A percentile compares a stretch with the other conserved stretches of the same genome.
phyloP scores from a whole-genome alignment of 805 yeast genomes.

The Lipomyces sp. region DNA sequence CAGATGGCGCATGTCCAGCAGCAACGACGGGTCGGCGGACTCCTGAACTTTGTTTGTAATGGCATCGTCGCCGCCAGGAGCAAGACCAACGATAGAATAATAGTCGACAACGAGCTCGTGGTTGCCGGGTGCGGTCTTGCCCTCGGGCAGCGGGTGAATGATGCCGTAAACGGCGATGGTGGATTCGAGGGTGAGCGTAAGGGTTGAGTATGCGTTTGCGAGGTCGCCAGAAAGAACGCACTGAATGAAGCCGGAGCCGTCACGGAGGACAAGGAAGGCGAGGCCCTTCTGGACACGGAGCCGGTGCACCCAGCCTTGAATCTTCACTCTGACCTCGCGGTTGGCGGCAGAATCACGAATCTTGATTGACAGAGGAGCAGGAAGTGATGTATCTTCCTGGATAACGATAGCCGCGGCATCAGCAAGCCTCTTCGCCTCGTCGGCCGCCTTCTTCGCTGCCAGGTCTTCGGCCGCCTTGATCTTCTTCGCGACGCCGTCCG shows the following conservation, averaged over 20 bases:
- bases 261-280: conserved; percentile 87
- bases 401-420: conserved; percentile 77
- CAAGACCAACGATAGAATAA: conserved; percentile 84
- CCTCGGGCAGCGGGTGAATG: conserved; percentile 83
- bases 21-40: conserved; percentile 73
- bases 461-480: conserved; percentile 53
- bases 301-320: conserved; percentile 96
- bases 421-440: conserved; percentile 69
- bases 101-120: conserved; percentile 90
- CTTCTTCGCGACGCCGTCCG: conserved; percentile 83
- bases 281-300: conserved; percentile 89
- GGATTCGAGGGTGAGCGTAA: conserved; percentile 82
- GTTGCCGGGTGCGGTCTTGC: conserved; percentile 96
- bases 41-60: conserved; percentile 93
- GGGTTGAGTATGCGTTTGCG: conserved; percentile 78
- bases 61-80: conserved; percentile 95
- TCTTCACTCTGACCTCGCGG: conserved; percentile 68
- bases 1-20: conserved; percentile 93
- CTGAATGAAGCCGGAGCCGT: conserved; percentile 90
- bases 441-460: conserved; percentile 58
- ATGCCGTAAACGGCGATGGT: conserved; percentile 79
- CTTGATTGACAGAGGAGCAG: conserved; percentile 65
- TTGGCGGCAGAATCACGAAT: conserved; percentile 52
- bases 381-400: conserved; percentile 68
- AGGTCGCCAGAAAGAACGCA: conserved; percentile 84